A percentile compares a stretch with the other conserved stretches of the same genome.
Evolutionary conservation across 2,329 filamentous ascomycete species (phyloP).

Genomic region (Mariannaea sp.): DNA sequence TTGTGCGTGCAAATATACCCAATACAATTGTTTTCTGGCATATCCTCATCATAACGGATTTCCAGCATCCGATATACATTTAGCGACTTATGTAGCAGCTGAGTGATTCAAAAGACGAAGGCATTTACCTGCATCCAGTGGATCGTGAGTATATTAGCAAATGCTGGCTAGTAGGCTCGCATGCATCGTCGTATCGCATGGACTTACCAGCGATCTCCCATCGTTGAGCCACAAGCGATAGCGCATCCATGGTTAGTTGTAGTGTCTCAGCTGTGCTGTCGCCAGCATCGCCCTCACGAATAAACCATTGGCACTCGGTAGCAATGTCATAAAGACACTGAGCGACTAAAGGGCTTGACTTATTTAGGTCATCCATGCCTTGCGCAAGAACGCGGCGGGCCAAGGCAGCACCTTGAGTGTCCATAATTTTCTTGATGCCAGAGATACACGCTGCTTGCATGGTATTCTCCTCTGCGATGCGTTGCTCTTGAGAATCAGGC

Average conservation of each 20-base stretch:
- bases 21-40: too few relatives aligned
- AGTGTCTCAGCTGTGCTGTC: not conserved
- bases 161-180: too few relatives aligned
- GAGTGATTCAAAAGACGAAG: not conserved
- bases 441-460: constrained; percentile 11
- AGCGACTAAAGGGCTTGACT: not conserved
- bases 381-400: constrained; percentile 1
- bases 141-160: not conserved
- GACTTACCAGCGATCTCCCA: constrained; percentile 9
- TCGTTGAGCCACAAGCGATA: constrained; percentile 2
- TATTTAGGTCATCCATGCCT: not conserved
- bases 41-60: too few relatives aligned
- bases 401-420: not conserved
- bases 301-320: constrained; percentile 12
- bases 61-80: too few relatives aligned
- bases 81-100: not conserved
- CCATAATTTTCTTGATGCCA: constrained; percentile 5
- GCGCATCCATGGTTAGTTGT: not conserved
- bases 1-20: too few relatives aligned
- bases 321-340: constrained; percentile 7
- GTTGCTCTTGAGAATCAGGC: not conserved
- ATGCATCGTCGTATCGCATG: too few relatives aligned
- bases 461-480: not conserved
- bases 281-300: constrained; percentile 1
- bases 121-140: not conserved